phyloP scores from a whole-genome alignment of 1,284 basidiomycete species.

The Leccinum griseonigrum region DNA sequence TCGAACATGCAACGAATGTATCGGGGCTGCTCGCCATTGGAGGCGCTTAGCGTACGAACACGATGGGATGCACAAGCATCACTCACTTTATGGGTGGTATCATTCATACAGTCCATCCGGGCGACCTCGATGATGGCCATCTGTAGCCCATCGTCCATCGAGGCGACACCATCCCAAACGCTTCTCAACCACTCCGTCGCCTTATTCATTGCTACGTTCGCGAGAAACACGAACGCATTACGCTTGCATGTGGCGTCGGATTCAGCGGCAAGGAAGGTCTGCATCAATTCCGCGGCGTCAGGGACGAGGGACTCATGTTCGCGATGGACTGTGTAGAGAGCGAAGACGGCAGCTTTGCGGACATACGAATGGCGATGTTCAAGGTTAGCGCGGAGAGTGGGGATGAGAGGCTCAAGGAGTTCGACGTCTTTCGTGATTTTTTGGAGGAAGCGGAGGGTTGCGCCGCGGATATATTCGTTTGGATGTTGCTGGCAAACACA shows the following conservation, averaged over 20 bases:
- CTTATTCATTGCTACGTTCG: constrained; percentile 84
- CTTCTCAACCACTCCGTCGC: constrained; percentile 91
- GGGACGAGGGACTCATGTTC: constrained; percentile 94
- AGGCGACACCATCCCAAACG: constrained; percentile 82
- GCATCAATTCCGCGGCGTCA: constrained; percentile 95
- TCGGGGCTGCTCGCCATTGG: constrained; percentile 53
- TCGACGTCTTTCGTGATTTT: constrained; percentile 94
- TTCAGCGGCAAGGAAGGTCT: constrained; percentile 97
- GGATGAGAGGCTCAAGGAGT: constrained; percentile 94
- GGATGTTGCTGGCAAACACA: constrained; percentile 81
- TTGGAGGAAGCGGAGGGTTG: constrained; percentile 94
- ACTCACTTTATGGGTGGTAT: constrained; percentile 76
- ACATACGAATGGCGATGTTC: constrained; percentile 99
- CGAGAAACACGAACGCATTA: constrained; percentile 95
- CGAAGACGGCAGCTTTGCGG: constrained; percentile 98
- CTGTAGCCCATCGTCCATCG: constrained; percentile 93
- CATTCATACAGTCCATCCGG: constrained; percentile 84
- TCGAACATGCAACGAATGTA: constrained; percentile 97
- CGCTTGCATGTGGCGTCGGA: constrained; percentile 96
- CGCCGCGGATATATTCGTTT: constrained; percentile 99
- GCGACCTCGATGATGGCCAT: constrained; percentile 97
- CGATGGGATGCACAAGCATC: constrained; percentile 1
- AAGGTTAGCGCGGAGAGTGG: constrained; percentile 90
- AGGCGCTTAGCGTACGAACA: constrained; percentile 13
- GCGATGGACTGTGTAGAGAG: constrained; percentile 92